Evolutionary conservation across 768 basidiomycete species (phyloP), one percentile per base, ranked within the genome.

Genomic region (Tulasnella sp.): DNA sequence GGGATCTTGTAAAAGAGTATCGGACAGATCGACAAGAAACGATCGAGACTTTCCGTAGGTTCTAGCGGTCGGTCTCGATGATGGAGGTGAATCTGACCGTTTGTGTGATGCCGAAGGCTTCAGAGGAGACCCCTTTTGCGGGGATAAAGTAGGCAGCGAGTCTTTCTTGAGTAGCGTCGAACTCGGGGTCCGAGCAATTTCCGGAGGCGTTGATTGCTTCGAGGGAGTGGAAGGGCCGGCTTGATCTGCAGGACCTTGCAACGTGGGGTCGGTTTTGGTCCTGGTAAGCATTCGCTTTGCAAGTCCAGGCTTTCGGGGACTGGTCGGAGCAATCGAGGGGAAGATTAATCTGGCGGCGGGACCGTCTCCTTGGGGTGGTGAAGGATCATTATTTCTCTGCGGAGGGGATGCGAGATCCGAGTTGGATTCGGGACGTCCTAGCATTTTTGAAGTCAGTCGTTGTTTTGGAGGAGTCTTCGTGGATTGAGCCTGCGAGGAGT

Each of bases 271-370:
- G 0, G 90, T 91, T 71, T 83, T 85, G 14, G 89, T 87, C 0
- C 90, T 84, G 9, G 84, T 84, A 1, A 91, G 85, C 90, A 92
- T 92, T 26, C 90, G 88, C 72, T 86, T 88, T 12, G 88, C 84
- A 5, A 91, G 78, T 59, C 81, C 79, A 22, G 62, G 69, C 34
- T 62, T 70, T 2, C 34, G 34, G n/a, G 69, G 69, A 34, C 69
- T 70, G 7, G 35, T 35, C 36, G 42, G 22, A 6, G 42, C 42
- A 17, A 16, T 39, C 26, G 36, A 34, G 35, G 39, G 42, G 17
- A 44, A 44, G n/a, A 44, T 41, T 41, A 39, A 16, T 34, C 16
- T 35, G n/a, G 29, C 39, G 1, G 17, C 12, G 11, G n/a, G 36
- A 7, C 12, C 22, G n/a, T 44, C 36, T 16, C 3, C 32, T 3